Conservation (phyloP, 441 rosid genomes). For the Erodium texanum region DNA sequence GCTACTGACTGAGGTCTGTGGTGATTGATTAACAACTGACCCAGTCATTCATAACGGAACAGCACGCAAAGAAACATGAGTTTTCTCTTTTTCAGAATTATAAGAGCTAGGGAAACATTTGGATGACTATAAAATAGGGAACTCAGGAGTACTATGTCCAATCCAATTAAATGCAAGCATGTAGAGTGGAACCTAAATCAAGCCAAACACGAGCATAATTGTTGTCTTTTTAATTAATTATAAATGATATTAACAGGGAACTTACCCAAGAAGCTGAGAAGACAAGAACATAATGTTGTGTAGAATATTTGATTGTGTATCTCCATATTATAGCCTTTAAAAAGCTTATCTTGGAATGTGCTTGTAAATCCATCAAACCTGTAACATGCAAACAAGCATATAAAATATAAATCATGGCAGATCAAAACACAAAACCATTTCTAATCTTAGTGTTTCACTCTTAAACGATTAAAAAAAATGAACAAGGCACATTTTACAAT, state of each 20-base stretch:
- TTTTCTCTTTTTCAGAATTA: not conserved
- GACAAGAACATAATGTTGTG: constrained; percentile 75
- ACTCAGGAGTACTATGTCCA: not conserved
- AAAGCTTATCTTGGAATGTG: constrained; percentile 92
- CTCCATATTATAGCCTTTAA: constrained; percentile 92
- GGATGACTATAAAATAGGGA: not conserved
- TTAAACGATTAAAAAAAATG: not conserved
- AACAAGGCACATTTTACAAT: not conserved
- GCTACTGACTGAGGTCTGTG: not conserved
- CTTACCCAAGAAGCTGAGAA: constrained; percentile 78
- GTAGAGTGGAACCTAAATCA: not conserved
- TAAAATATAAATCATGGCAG: constrained; percentile 9
- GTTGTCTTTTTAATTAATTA: constrained; percentile 1
- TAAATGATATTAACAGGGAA: constrained; percentile 9
- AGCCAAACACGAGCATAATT: constrained; percentile 9
- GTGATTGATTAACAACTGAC: not conserved
- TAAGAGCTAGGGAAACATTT: not conserved
- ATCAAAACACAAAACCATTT: constrained; percentile 7
- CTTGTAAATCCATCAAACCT: constrained; percentile 99
- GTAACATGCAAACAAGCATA: constrained; percentile 16
- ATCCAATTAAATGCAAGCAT: not conserved
- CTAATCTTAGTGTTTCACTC: not conserved
- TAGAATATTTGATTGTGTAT: constrained; percentile 97
- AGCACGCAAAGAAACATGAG: not conserved
- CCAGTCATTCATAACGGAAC: constrained; percentile 3